Percentiles rank a stretch among this genome's conserved stretches.
phyloP scores from a whole-genome alignment of 2,329 filamentous ascomycete genomes.

The Epichloe typhina region DNA sequence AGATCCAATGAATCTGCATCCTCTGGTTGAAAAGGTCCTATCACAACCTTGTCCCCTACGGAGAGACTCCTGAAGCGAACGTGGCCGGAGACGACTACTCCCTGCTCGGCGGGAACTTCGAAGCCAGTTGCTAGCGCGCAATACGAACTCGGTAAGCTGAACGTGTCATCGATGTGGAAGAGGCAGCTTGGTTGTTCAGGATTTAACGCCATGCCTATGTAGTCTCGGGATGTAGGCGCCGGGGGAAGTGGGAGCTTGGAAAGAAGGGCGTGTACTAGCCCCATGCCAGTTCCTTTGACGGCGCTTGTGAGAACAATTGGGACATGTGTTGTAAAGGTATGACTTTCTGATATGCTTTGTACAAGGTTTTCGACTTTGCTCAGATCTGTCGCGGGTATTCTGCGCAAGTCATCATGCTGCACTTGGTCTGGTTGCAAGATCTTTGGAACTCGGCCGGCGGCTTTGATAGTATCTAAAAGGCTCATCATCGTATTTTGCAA shows the following conservation, averaged over 20 bases:
- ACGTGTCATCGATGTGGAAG: slow-evolving; percentile 87
- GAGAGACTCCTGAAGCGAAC: slow-evolving; percentile 66
- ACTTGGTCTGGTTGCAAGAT: slow-evolving; percentile 50
- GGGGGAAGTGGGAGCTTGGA: slow-evolving; percentile 57
- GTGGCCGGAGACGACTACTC: slow-evolving; percentile 73
- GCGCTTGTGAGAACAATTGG: slow-evolving; percentile 83
- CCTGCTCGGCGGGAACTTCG: slow-evolving; percentile 26
- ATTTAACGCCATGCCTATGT: slow-evolving; percentile 40
- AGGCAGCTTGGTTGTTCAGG: slow-evolving; percentile 49
- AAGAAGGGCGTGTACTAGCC: slow-evolving; percentile 69
- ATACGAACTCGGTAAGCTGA: slow-evolving; percentile 56
- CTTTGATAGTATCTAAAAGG: slow-evolving; percentile 66
- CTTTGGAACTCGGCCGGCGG: slow-evolving; percentile 56
- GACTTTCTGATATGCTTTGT: slow-evolving; percentile 31
- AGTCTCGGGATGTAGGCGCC: slow-evolving; percentile 38
- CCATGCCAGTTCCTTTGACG: slow-evolving; percentile 71
- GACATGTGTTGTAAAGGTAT: slow-evolving; percentile 40
- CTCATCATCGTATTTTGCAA: slow-evolving; percentile 59
- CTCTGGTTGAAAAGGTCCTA: slow-evolving; percentile 64
- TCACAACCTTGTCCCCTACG: slow-evolving; percentile 62
- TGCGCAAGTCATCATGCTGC: slow-evolving; percentile 37
- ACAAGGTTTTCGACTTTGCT: slow-evolving; percentile 44
- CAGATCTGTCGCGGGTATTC: slow-evolving; percentile 42
- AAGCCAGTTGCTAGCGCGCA: slow-evolving; percentile 10
- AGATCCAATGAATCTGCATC: slow-evolving; percentile 29